These are phyloP conservation scores for Podaxis sp. DNA, from an alignment of 768 basidiomycete genomes.

Conservation along the genomic window DNA sequence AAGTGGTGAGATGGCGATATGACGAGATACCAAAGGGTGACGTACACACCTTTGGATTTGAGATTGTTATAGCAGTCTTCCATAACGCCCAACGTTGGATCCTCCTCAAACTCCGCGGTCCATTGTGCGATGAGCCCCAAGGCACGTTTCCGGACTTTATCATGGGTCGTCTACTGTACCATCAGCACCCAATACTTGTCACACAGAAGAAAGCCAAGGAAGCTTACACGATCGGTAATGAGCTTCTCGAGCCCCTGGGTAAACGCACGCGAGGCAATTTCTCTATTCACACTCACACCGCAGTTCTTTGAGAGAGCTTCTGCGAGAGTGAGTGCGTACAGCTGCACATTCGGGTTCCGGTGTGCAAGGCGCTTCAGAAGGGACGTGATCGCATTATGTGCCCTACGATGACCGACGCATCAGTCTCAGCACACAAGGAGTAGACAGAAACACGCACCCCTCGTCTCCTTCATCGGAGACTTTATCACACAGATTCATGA, in stretches of 20 bases:
- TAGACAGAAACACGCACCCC: conserved; percentile 54
- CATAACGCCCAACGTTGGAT: conserved; percentile 84
- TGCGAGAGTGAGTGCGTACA: conserved; percentile 85
- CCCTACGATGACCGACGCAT: conserved; percentile 45
- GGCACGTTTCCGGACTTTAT: conserved; percentile 80
- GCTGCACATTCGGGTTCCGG: conserved; percentile 94
- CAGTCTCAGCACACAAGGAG: not conserved
- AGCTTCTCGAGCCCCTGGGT: conserved; percentile 87
- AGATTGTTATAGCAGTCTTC: conserved; percentile 83
- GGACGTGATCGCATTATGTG: conserved; percentile 81
- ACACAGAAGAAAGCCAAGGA: conserved; percentile 1
- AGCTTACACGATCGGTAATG: conserved; percentile 79
- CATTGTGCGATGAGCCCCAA: conserved; percentile 76
- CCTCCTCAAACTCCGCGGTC: conserved; percentile 81
- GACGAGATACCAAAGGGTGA: not conserved
- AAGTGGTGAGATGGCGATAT: not conserved
- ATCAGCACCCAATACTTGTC: conserved; percentile 3
- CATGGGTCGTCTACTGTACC: conserved; percentile 74
- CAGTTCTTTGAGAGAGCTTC: conserved; percentile 95
- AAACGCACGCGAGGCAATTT: conserved; percentile 88
- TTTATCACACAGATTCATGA: conserved; percentile 94
- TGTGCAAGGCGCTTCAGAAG: conserved; percentile 90
- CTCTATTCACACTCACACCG: conserved; percentile 73
- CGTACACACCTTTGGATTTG: conserved; percentile 70
- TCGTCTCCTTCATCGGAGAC: conserved; percentile 85